Evolutionary conservation across 768 basidiomycete species (phyloP).

Genomic region (Phylloporus rhodoxanthus): DNA sequence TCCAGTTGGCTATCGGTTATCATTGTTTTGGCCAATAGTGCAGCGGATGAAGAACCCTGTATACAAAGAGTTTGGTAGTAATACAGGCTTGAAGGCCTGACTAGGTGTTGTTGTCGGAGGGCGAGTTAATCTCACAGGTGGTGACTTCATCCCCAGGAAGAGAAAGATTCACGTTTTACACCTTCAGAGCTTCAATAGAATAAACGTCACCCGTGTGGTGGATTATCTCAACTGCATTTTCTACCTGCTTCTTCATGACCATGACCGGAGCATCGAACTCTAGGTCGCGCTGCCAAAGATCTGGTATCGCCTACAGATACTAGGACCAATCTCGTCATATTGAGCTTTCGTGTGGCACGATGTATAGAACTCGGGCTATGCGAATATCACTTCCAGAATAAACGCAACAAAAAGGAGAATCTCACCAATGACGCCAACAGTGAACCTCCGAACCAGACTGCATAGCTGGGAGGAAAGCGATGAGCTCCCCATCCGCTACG

Average conservation of each 20-base stretch:
- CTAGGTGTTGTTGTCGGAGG: no score
- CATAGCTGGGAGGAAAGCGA: constrained; percentile 47
- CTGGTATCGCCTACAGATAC: constrained; percentile 87
- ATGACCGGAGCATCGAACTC: not conserved
- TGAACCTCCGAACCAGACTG: constrained; percentile 98
- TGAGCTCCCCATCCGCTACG: constrained; percentile 2
- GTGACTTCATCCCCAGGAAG: no score
- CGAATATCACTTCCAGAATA: constrained; percentile 1
- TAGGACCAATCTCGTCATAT: constrained; percentile 89
- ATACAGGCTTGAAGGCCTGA: no score
- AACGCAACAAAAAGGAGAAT: constrained; percentile 6
- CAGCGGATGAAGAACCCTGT: no score
- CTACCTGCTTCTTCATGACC: not conserved
- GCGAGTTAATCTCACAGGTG: no score
- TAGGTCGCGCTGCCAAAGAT: constrained; percentile 88
- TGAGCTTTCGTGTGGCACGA: constrained; percentile 93
- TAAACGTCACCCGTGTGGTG: not conserved
- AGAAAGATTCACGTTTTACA: not conserved
- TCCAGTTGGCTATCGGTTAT: no score
- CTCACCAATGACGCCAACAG: constrained; percentile 86
- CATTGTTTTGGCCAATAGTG: no score
- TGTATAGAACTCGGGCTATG: constrained; percentile 89
- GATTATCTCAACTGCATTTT: not conserved
- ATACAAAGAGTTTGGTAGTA: no score
- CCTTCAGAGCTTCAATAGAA: not conserved